phyloP scores from a whole-genome alignment of 2,329 filamentous ascomycete genomes.

The Pseudopithomyces maydicus region DNA sequence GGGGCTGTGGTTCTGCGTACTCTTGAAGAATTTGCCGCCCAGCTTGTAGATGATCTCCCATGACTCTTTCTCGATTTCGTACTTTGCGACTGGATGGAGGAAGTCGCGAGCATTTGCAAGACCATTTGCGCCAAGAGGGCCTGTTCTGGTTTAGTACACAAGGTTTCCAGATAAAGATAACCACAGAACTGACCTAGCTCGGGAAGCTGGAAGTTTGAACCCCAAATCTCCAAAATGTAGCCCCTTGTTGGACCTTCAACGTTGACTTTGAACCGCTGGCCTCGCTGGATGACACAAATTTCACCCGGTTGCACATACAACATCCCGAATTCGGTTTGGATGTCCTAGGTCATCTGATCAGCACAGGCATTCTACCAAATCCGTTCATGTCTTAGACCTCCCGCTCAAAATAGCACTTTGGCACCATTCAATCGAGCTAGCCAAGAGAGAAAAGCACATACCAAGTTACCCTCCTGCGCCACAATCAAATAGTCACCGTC shows the following conservation, averaged over 20 bases:
- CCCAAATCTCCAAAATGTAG: slow-evolving; percentile 65
- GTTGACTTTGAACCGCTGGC: slow-evolving; percentile 74
- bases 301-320: slow-evolving; percentile 78
- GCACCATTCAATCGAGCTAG: background rate
- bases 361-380: background rate
- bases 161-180: background rate
- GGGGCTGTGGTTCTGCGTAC: slow-evolving; percentile 70
- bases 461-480: slow-evolving; percentile 71
- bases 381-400: background rate
- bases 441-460: background rate
- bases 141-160: background rate
- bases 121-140: slow-evolving; percentile 46
- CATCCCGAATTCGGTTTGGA: slow-evolving; percentile 77
- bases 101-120: slow-evolving; percentile 64
- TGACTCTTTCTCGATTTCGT: slow-evolving; percentile 56
- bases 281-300: slow-evolving; percentile 76
- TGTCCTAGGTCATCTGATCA: slow-evolving; percentile 52
- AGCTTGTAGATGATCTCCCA: slow-evolving; percentile 57
- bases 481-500: slow-evolving; percentile 81
- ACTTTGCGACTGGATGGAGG: slow-evolving; percentile 71
- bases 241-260: slow-evolving; percentile 69
- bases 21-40: slow-evolving; percentile 68
- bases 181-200: slow-evolving; percentile 32
- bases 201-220: slow-evolving; percentile 45
- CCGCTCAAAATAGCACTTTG: background rate